phyloP scores from a whole-genome alignment of 805 yeast species.

The Isabelozyma heimii region DNA sequence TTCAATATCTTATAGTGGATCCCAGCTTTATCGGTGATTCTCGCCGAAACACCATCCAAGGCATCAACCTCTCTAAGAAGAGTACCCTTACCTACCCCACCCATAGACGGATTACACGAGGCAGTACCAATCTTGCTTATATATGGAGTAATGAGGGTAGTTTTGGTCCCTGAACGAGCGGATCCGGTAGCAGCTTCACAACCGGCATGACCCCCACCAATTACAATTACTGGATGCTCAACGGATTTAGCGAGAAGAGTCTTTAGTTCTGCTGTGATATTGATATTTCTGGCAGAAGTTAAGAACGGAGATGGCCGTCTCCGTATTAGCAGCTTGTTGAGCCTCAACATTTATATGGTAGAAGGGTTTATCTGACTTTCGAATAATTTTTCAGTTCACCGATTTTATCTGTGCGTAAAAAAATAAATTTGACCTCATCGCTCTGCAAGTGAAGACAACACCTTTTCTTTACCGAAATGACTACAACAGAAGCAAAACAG shows the following conservation, averaged over 20 bases:
- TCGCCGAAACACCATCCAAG: slow-evolving; percentile 84
- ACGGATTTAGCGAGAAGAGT: slow-evolving; percentile 24
- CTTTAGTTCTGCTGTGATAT: slow-evolving; percentile 25
- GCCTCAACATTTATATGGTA: neutral
- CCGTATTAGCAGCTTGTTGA: neutral
- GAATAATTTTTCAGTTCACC: too few species aligned
- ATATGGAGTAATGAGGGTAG: slow-evolving; percentile 76
- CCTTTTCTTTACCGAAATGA: neutral
- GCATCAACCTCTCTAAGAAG: slow-evolving; percentile 92
- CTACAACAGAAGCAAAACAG: neutral
- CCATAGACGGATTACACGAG: slow-evolving; percentile 96
- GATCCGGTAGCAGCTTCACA: slow-evolving; percentile 95
- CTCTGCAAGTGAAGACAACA: neutral
- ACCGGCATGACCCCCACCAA: slow-evolving; percentile 99
- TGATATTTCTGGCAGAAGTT: neutral
- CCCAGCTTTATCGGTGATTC: slow-evolving; percentile 89
- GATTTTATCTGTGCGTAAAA: too few species aligned
- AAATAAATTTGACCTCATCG: neutral
- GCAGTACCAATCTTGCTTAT: slow-evolving; percentile 82
- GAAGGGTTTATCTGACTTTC: too few species aligned
- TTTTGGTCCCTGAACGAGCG: slow-evolving; percentile 74
- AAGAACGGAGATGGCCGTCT: slow-evolving; percentile 22
- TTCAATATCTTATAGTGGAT: slow-evolving; percentile 87
- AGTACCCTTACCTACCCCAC: slow-evolving; percentile 98
- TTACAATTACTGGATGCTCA: slow-evolving; percentile 68